Conservation (phyloP, 1,139 yeast species). For the Geotrichum phurueaensis region DNA sequence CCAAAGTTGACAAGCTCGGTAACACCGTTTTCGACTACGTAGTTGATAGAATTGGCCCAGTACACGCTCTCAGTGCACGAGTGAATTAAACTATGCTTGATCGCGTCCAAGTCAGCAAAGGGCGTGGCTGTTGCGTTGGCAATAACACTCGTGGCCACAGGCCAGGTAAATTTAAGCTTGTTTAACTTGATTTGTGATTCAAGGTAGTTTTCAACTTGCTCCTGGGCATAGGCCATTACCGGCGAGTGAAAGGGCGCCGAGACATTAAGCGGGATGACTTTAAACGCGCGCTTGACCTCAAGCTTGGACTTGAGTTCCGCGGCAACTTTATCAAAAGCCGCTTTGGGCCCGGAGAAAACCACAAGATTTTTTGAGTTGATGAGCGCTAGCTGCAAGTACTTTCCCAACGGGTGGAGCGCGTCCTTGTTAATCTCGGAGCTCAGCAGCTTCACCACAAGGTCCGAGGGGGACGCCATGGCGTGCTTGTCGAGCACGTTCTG, state of each 20-base stretch:
- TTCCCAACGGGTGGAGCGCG: constrained; percentile 1
- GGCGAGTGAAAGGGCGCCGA: constrained; percentile 51
- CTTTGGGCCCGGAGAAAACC: constrained; percentile 38
- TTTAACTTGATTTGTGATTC: background rate
- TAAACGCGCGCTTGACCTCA: constrained; percentile 24
- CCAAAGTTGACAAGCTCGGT: constrained; percentile 28
- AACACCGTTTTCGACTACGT: constrained; percentile 18
- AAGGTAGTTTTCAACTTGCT: constrained; percentile 23
- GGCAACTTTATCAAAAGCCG: constrained; percentile 14
- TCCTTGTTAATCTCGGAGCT: constrained; percentile 1
- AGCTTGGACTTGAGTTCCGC: constrained; percentile 10
- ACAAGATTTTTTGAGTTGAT: constrained; percentile 38
- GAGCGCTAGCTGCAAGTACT: constrained; percentile 35
- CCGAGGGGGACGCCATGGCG: background rate
- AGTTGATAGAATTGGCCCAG: constrained; percentile 32
- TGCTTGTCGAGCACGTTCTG: background rate
- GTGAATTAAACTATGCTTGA: constrained; percentile 25
- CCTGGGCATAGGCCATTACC: constrained; percentile 39
- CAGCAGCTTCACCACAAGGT: background rate
- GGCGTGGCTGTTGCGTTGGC: constrained; percentile 35
- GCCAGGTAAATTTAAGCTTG: constrained; percentile 24
- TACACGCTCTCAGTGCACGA: constrained; percentile 32
- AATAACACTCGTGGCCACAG: constrained; percentile 26
- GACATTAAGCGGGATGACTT: constrained; percentile 41
- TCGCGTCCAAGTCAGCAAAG: constrained; percentile 29